Percentiles rank a stretch among this genome's conserved stretches.
Evolutionary conservation across 2,329 filamentous ascomycete genomes (phyloP).

Genomic region (Beauveria asiatica): DNA sequence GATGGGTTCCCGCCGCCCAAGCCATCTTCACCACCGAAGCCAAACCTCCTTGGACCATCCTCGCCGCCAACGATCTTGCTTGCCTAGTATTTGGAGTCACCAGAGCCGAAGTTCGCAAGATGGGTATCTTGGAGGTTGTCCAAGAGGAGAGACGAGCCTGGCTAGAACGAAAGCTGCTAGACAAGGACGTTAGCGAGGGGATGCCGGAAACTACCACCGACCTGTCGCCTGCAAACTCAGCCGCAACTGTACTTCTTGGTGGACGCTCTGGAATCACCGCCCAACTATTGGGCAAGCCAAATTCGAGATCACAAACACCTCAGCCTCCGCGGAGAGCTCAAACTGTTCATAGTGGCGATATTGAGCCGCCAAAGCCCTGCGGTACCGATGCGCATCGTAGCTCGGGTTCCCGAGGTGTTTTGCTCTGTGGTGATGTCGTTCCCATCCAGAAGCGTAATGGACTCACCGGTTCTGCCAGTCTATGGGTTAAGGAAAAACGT

Average conservation of each 20-base stretch:
- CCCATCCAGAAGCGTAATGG: constrained; percentile 96
- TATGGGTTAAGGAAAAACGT: constrained; percentile 98
- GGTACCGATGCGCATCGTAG: constrained; percentile 54
- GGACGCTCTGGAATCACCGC: constrained; percentile 73
- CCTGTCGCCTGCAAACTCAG: constrained; percentile 30
- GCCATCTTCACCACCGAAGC: constrained; percentile 97
- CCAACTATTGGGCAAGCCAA: constrained; percentile 76
- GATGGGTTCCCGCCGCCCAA: constrained; percentile 85
- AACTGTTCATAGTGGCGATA: constrained; percentile 50
- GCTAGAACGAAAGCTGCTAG: constrained; percentile 76
- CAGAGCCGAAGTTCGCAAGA: constrained; percentile 85
- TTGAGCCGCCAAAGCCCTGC: constrained; percentile 45
- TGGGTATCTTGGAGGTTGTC: constrained; percentile 92
- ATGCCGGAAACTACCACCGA: constrained; percentile 23
- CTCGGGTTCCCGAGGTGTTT: constrained; percentile 75
- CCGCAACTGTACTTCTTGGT: constrained; percentile 52
- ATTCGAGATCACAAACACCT: constrained; percentile 47
- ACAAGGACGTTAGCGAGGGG: constrained; percentile 31
- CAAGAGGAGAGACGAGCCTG: constrained; percentile 81
- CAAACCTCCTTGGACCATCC: constrained; percentile 85
- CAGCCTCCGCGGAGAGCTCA: constrained; percentile 53
- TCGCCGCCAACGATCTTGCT: constrained; percentile 91
- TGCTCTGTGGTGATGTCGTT: constrained; percentile 95
- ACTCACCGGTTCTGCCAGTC: constrained; percentile 78
- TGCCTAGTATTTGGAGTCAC: constrained; percentile 98